phyloP scores from a whole-genome alignment of 306 rosid species.

The Mimosa pudica region DNA sequence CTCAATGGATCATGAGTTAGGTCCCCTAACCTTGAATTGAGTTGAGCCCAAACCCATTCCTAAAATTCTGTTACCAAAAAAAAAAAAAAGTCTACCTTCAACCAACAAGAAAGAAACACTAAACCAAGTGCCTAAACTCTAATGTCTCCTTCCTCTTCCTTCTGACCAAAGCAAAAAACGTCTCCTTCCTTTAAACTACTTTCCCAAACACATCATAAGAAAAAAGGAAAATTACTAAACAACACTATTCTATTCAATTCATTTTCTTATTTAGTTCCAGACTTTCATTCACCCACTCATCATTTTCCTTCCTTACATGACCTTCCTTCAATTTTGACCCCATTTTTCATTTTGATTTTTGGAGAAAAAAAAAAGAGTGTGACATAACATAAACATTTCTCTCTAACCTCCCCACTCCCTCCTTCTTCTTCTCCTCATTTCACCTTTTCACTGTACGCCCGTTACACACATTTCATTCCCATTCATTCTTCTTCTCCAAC shows the following conservation, averaged over 20 bases:
- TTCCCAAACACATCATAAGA: neutral
- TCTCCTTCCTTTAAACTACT: neutral
- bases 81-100: neutral
- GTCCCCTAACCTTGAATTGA: no score
- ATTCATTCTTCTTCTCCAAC: no score
- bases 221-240: neutral
- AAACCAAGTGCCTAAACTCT: neutral
- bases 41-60: no score
- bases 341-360: slow-evolving; percentile 4
- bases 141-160: no score
- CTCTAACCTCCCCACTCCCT: slow-evolving; percentile 42
- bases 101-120: neutral
- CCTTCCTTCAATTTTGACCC: slow-evolving; percentile 36
- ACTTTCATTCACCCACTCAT: slow-evolving; percentile 1
- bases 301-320: slow-evolving; percentile 1
- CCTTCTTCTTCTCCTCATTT: neutral
- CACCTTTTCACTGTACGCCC: slow-evolving; percentile 37
- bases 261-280: neutral
- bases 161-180: no score
- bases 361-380: neutral
- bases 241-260: neutral
- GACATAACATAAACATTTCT: neutral
- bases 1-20: no score
- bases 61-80: no score
- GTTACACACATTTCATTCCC: slow-evolving; percentile 49